Evolutionary conservation across 1,139 yeast species (phyloP).

Genomic region (Blastobotrys illinoisensis): DNA sequence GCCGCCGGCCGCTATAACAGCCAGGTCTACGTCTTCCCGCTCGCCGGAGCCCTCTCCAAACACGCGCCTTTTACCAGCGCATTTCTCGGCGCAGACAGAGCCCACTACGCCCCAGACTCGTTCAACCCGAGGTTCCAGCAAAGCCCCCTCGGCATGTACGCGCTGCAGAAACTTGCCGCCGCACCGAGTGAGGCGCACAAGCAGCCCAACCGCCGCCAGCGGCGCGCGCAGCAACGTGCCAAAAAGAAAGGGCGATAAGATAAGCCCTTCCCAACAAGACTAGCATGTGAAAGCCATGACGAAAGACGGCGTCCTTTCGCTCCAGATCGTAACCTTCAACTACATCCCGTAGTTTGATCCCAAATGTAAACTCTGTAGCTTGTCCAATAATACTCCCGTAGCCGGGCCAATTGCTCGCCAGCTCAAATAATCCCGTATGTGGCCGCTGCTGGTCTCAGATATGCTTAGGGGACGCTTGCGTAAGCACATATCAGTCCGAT

Average conservation of each 20-base stretch:
- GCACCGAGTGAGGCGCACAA: not conserved
- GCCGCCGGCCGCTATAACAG: not conserved
- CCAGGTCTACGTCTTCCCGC: not conserved
- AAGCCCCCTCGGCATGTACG: not conserved
- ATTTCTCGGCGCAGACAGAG: not conserved
- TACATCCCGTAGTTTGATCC: too few species aligned
- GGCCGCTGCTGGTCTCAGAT: not conserved
- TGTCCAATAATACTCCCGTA: too few species aligned
- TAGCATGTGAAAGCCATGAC: not conserved
- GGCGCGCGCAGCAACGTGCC: not conserved
- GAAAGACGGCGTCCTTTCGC: too few species aligned
- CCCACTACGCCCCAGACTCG: not conserved
- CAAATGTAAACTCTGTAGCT: too few species aligned
- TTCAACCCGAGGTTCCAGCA: not conserved
- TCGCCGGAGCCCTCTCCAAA: not conserved
- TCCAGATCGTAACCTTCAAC: too few species aligned
- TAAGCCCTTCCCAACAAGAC: not conserved
- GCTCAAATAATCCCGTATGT: too few species aligned
- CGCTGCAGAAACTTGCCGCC: not conserved
- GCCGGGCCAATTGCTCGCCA: too few species aligned
- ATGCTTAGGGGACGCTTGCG: not conserved
- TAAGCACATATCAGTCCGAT: not conserved
- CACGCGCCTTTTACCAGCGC: not conserved
- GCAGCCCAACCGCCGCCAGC: not conserved
- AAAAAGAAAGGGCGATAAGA: not conserved